Percentiles rank a stretch among this genome's conserved stretches.
These are phyloP conservation scores for Botrytis elliptica DNA, from an alignment of 2,329 filamentous ascomycete genomes.

Conservation along the genomic window DNA sequence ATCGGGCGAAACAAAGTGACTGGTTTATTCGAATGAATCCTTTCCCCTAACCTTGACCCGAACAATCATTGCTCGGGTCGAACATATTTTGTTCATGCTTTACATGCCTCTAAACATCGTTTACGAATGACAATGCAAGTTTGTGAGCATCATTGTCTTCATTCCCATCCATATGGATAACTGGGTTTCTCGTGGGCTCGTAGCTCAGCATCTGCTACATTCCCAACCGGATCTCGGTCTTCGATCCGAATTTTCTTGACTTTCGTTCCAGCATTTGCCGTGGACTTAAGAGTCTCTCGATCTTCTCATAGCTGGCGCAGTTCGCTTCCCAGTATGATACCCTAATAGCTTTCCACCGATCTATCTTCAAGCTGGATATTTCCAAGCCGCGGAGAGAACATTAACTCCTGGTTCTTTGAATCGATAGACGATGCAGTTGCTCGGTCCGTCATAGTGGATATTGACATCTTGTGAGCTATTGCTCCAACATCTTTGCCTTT, in stretches of 20 bases:
- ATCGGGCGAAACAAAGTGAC: too few relatives aligned
- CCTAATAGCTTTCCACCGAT: background rate
- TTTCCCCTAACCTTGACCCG: too few relatives aligned
- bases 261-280: background rate
- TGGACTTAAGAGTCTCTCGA: background rate
- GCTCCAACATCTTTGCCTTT: background rate
- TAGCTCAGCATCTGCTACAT: background rate
- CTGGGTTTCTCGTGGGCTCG: background rate
- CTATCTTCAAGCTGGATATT: background rate
- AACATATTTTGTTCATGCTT: background rate
- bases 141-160: background rate
- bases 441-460: background rate
- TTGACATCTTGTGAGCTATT: background rate
- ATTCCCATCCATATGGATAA: background rate
- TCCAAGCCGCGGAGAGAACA: background rate
- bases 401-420: background rate
- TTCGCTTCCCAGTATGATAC: background rate
- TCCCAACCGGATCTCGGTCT: background rate
- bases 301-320: background rate
- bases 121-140: rapidly evolving
- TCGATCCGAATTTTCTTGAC: background rate
- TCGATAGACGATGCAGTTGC: background rate
- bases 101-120: background rate
- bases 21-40: background rate
- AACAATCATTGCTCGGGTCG: too few relatives aligned